Base-by-base conservation (phyloP, 495 filamentous ascomycete species). In the Clohesyomyces aquaticus region DNA sequence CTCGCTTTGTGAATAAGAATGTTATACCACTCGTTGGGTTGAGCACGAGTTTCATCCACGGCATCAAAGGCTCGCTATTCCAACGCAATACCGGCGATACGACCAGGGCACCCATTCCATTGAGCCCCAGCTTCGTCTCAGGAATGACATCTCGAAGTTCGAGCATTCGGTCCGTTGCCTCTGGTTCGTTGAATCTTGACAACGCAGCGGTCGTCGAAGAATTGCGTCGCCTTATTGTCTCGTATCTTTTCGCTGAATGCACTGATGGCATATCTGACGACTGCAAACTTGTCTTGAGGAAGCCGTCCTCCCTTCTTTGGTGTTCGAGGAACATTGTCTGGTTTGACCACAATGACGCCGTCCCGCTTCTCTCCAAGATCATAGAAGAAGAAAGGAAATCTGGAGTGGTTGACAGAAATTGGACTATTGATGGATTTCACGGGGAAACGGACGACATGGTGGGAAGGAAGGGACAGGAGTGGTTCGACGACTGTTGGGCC, bases 381-480 rank as follows among this genome's bases (percentile, higher is more conserved):
- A 61, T 58, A n/a, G 12, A 45, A 4, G 23, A 47, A 53, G 38
- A 62, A 1, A 22, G 35, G 23, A 21, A 14, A 16, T 28, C 21
- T 0, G 29, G 32, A 0, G 35, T 26, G 11, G 19, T 8, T 4
- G n/a, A 12, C 23, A 26, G 55, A 35, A 54, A 35, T 21, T 61
- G 64, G 67, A 23, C 21, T 2, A 48, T 69, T 21, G 57, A 69
- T 58, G 51, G 52, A 14, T 69, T 61, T 22, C 61, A 65, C 22
- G 67, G 62, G n/a, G 56, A 66, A 32, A 66, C 47, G 3, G 67
- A 69, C 32, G 27, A 57, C 18, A 66, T 69, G 62, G 57, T 69
- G 18, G 67, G 67, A 16, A 49, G 57, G 21, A 63, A 54, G 27
- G 67, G 62, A 18, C 25, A 32, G 18, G n/a, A 16, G n/a, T 67